Percentiles rank a stretch among this genome's conserved stretches.
Evolutionary conservation across 2,329 filamentous ascomycete species (phyloP).

Genomic region (Neocatenulostroma microsporum): DNA sequence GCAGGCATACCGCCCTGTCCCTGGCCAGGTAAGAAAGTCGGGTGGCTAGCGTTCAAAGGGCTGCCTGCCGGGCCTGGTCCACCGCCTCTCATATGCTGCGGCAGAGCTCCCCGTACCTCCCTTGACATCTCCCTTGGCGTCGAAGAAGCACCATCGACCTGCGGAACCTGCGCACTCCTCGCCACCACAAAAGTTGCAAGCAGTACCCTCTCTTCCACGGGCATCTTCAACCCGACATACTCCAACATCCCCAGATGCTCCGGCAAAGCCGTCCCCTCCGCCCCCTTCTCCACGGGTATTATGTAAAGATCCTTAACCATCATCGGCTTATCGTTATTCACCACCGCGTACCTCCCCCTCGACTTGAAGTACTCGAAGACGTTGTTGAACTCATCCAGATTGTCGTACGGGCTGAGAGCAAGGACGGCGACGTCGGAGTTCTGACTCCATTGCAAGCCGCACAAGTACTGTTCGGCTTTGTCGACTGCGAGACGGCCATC

Average conservation of each 20-base stretch:
- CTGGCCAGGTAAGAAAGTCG: constrained; percentile 33
- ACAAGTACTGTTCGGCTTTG: constrained; percentile 84
- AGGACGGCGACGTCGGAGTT: constrained; percentile 80
- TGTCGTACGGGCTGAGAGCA: constrained; percentile 56
- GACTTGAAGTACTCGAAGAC: constrained; percentile 82
- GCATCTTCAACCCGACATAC: constrained; percentile 64
- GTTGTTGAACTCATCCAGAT: constrained; percentile 58
- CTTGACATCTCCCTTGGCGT: too few relatives aligned
- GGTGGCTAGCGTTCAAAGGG: constrained; percentile 30
- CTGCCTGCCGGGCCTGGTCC: constrained; percentile 23
- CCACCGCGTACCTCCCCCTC: constrained; percentile 78
- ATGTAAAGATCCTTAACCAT: constrained; percentile 88
- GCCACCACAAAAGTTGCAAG: constrained; percentile 80
- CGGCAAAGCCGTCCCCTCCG: constrained; percentile 59
- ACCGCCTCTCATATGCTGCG: constrained; percentile 14
- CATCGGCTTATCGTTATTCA: constrained; percentile 51
- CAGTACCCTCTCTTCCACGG: constrained; percentile 66
- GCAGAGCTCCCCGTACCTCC: too few relatives aligned
- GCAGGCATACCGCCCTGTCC: constrained; percentile 7
- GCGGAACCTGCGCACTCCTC: constrained; percentile 37
- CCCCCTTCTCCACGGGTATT: constrained; percentile 70
- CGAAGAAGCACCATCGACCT: constrained; percentile 8
- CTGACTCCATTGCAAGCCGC: constrained; percentile 71
- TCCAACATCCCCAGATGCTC: constrained; percentile 86
- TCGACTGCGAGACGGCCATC: constrained; percentile 73